These are phyloP conservation scores for Cystobasidiaceae sp. DNA, from an alignment of 1,284 basidiomycete species.

Conservation along the genomic window DNA sequence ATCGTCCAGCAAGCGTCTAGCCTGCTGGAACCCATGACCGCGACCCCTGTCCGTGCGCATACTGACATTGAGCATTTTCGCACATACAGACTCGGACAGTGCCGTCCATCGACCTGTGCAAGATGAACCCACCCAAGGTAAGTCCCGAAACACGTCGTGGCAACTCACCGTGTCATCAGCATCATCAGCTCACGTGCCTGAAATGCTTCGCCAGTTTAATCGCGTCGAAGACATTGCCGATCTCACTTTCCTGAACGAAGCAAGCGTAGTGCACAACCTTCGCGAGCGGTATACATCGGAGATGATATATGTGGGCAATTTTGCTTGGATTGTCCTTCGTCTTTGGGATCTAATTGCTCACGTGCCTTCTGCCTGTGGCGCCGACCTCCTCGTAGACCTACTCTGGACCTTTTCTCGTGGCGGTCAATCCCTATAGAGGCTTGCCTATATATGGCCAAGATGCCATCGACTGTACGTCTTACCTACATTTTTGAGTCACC, in stretches of 20 bases:
- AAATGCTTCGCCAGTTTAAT: conserved; percentile 67
- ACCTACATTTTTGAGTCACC: background rate
- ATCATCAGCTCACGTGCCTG: conserved; percentile 10
- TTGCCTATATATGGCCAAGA: conserved; percentile 76
- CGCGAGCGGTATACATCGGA: conserved; percentile 84
- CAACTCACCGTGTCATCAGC: conserved; percentile 4
- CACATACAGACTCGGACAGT: conserved; percentile 57
- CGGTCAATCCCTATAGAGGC: conserved; percentile 93
- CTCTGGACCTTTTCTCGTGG: conserved; percentile 93
- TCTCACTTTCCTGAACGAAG: conserved; percentile 95
- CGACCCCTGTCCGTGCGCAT: background rate
- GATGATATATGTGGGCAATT: conserved; percentile 81
- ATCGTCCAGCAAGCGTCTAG: background rate
- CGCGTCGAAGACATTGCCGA: conserved; percentile 97
- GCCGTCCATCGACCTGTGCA: conserved; percentile 71
- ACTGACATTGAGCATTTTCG: background rate
- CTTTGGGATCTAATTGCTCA: background rate
- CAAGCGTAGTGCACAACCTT: conserved; percentile 95
- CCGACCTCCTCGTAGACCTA: conserved; percentile 66
- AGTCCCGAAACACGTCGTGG: conserved; percentile 29
- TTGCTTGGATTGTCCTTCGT: background rate
- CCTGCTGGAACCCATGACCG: background rate
- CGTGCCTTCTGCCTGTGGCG: background rate
- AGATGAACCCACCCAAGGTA: conserved; percentile 56
- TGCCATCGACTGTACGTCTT: conserved; percentile 36